These are phyloP conservation scores for Cajanus cajan DNA, from an alignment of 306 rosid genomes.

Conservation along the genomic window DNA sequence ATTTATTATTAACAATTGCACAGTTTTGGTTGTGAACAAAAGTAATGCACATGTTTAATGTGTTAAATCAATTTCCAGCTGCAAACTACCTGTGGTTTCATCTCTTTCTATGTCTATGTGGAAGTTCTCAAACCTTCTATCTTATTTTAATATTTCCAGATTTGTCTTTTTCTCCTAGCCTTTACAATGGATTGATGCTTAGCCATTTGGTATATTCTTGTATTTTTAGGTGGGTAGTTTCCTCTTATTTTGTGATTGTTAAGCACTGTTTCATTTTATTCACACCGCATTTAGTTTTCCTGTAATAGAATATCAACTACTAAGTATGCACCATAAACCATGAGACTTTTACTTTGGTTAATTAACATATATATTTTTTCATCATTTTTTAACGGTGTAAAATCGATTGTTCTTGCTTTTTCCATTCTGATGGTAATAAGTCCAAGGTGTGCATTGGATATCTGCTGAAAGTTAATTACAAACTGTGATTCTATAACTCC, in stretches of 20 bases:
- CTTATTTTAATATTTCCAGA: slow-evolving; percentile 49
- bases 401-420: too few relatives aligned
- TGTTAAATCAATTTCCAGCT: background rate
- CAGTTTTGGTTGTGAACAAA: slow-evolving; percentile 3
- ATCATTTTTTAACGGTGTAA: too few relatives aligned
- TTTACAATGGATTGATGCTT: slow-evolving; percentile 71
- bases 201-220: slow-evolving; percentile 70
- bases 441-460: background rate
- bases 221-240: slow-evolving; percentile 63
- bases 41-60: background rate
- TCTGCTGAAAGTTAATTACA: slow-evolving; percentile 8
- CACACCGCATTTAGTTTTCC: slow-evolving; percentile 6
- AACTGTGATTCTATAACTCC: slow-evolving; percentile 16
- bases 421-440: too few relatives aligned
- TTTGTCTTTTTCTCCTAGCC: slow-evolving; percentile 70
- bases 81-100: background rate
- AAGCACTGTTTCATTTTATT: slow-evolving; percentile 14
- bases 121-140: slow-evolving; percentile 20
- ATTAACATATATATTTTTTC: background rate
- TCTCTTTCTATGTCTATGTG: background rate
- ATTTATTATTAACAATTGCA: slow-evolving; percentile 11
- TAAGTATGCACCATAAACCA: background rate
- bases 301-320: slow-evolving; percentile 1
- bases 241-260: background rate
- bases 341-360: background rate